Base-by-base conservation (phyloP, 2,329 filamentous ascomycete genomes). In the Aspergillus carbonarius region DNA sequence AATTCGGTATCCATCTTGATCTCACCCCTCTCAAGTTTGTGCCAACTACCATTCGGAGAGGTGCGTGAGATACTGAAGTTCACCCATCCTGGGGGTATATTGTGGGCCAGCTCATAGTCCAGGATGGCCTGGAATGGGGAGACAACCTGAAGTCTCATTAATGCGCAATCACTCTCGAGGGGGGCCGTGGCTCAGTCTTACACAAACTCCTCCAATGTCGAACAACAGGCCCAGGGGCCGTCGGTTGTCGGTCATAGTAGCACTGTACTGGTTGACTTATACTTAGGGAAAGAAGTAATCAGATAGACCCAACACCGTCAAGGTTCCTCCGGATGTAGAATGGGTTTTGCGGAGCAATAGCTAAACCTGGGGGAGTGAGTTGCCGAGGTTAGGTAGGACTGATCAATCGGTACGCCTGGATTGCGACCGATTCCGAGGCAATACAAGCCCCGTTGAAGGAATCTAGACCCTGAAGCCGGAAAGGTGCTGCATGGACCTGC, bases 181-280 rank as follows among this genome's bases (percentile, higher is more conserved):
- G 12, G 34, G 18, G 12, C 34, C 25, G 25, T 50, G 51, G 35
- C 18, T 35, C 34, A 47, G 44, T 54, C 91, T 82, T 88, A 96
- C 93, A 82, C 92, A 96, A 67, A 99, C 95, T 62, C 95, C 95
- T 39, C 95, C 95, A 66, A 99, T 95, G 76, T 99, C 95, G 74
- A 98, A 98, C 20, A 99, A 81, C 32, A 96, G 79, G 56, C 91
- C 90, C 67, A 90, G 89, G 30, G 90, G 90, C 56, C 67, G 80
- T 58, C 77, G 80, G 40, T 70, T 71, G 46, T 69, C 63, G 8
- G 78, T 59, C 78, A 81, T 82, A 27, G 34, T 48, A 39, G 20
- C 3, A 30, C 9, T 50, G 34, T 17, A 5, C 25, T 39, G 7
- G 7, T 42, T 3, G 9, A n/a, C 30, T 30, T 17, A 30, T 3